Evolutionary conservation across 257 asterid genomes (phyloP), one percentile per base, ranked within the genome.

Genomic region (Solanum verrucosum): DNA sequence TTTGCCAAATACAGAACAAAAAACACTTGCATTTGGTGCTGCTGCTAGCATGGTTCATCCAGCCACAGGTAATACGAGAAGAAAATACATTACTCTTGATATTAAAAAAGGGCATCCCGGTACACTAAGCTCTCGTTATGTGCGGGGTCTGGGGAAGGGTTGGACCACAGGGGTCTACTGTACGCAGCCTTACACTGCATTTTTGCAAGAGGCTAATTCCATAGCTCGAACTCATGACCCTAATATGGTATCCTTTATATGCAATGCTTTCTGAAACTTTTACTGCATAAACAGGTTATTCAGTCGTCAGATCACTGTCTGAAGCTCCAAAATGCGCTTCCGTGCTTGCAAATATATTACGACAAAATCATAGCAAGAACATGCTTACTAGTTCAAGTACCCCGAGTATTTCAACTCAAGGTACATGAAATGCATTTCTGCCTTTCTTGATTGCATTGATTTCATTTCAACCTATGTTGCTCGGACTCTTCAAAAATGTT

Each of bases 11-110:
- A 97, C 99, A 2, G 98, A 93, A 92, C 99, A 97, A 91, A 95
- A 93, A 87, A 97, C 96, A 91, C 98, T 97, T 21, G 99, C 99
- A 89, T 97, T 97, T 89, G 99, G 99, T 75, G 99, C 99, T 90
- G 99, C 99, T 90, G 99, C 99, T 88, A 97, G 99, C 95, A 96
- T 97, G 99, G 98, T 97, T 86, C 99, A 97, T 92, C 99, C 99
- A 33, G 99, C 99, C 91, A 97, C 99, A 67, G 99, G 99, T 96
- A 91, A 88, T 52, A 23, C 56, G 68, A 52, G 29, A 31, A 86
- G 38, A 27, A 27, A 27, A 27, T 27, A 27, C 29, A 27, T 27
- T 27, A 27, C 29, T 27, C 29, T 27, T 27, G 29, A 27, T 27
- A 27, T 27, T 27, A 27, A 27, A 27, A 27, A 68, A 6, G 13